Evolutionary conservation across 257 asterid species (phyloP), one percentile per base, ranked within the genome.

Genomic region (Gardenia jasminoides): DNA sequence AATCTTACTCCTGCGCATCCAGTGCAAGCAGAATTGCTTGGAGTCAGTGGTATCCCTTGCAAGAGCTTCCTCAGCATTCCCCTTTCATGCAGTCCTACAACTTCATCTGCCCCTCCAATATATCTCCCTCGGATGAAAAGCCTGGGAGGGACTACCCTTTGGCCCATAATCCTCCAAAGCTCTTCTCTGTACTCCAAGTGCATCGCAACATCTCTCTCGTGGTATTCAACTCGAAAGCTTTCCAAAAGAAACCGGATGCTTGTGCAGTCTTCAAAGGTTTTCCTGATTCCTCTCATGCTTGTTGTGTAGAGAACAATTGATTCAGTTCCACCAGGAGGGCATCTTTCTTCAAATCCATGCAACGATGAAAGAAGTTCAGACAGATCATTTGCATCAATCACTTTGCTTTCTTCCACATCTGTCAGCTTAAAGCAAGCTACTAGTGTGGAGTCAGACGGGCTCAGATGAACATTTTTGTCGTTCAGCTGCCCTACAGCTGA

Each of bases 21-120:
- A 20, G 67, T 67, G 73, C 98, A 94, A 24, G 91, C 86, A 52
- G 58, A 26, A 52, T 39, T 73, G 6, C 87, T 71, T 17, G 80
- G 80, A 2, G 74, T 85, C 70, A 84, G 36, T 5, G 97, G 91
- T 7, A 94, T 85, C 76, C 96, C 97, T 44, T 82, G 79, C 31
- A 94, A 67, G 4, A 94, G 82, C 56, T 76, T 74, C 75, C 12
- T 50, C 76, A 94, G 36, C 80, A 80, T 76, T 33, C 97, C 98
- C 33, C 79, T 84, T 72, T 94, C 98, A 62, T 94, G 97, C 77
- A 94, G 30, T 44, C 86, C 90, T 16, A 90, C 88, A 0, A 90
- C 93, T 65, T 88, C 94, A 36, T 92, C 94, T 0, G 96, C 97
- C 22, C 98, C 96, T 43, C 98, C 98, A 3, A 94, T 84, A 81